A percentile compares a stretch with the other conserved stretches of the same genome.
phyloP scores from a whole-genome alignment of 2,329 filamentous ascomycete species.

The Hypomyces perniciosus region DNA sequence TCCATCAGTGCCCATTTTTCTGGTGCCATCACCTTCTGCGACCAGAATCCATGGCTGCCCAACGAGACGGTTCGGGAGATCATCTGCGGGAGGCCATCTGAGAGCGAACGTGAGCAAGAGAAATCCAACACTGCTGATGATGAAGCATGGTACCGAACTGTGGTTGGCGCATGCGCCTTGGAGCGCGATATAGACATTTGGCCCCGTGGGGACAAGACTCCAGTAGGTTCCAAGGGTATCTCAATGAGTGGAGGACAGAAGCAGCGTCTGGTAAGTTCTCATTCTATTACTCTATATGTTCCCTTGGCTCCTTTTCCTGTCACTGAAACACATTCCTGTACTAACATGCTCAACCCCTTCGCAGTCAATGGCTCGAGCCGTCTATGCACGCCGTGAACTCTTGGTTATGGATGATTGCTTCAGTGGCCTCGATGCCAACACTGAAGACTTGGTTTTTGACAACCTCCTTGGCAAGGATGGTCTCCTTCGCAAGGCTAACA shows the following conservation, averaged over 20 bases:
- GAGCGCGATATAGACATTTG: slow-evolving; percentile 19
- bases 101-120: too few relatives aligned
- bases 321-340: neutral
- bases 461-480: slow-evolving; percentile 15
- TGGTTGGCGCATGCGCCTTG: slow-evolving; percentile 22
- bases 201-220: slow-evolving; percentile 23
- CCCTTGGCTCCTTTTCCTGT: neutral
- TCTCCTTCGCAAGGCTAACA: slow-evolving; percentile 14
- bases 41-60: too few relatives aligned
- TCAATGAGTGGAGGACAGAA: slow-evolving; percentile 29
- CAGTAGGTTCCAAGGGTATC: slow-evolving; percentile 27
- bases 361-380: slow-evolving; percentile 20
- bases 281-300: neutral
- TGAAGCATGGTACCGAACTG: slow-evolving; percentile 7
- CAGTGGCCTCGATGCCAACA: slow-evolving; percentile 22
- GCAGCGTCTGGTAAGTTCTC: slow-evolving; percentile 16
- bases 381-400: slow-evolving; percentile 19
- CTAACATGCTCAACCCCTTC: neutral
- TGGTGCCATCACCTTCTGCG: too few relatives aligned
- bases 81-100: too few relatives aligned
- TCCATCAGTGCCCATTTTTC: too few relatives aligned
- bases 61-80: too few relatives aligned
- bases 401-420: slow-evolving; percentile 23
- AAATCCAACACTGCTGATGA: too few relatives aligned
- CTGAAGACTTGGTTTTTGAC: slow-evolving; percentile 16